A percentile compares a stretch with the other conserved stretches of the same genome.
These are phyloP conservation scores for Daldinia bambusicola DNA, from an alignment of 495 filamentous ascomycete genomes.

Conservation along the genomic window DNA sequence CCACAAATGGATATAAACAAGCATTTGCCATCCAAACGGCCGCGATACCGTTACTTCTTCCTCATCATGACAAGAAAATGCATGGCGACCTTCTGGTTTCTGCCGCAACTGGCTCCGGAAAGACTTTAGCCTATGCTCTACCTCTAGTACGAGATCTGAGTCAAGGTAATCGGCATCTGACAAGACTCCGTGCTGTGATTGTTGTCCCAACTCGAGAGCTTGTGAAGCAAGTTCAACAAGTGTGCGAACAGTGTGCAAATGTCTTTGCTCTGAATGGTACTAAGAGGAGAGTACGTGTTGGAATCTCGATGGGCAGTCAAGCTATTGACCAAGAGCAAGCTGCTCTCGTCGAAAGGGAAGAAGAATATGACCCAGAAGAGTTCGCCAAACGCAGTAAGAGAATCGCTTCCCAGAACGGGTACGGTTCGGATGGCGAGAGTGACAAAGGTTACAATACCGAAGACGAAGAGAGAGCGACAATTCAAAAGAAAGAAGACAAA, in stretches of 20 bases:
- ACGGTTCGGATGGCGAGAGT: slow-evolving; percentile 26
- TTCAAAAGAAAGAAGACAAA: slow-evolving; percentile 46
- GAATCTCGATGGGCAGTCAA: slow-evolving; percentile 81
- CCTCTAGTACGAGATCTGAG: slow-evolving; percentile 82
- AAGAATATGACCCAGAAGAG: slow-evolving; percentile 55
- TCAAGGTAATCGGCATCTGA: slow-evolving; percentile 58
- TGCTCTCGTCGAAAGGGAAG: slow-evolving; percentile 68
- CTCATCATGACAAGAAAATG: slow-evolving; percentile 60
- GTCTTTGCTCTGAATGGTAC: slow-evolving; percentile 59
- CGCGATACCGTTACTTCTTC: slow-evolving; percentile 79
- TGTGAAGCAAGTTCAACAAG: slow-evolving; percentile 80
- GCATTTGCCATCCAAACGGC: slow-evolving; percentile 88
- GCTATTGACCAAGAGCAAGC: slow-evolving; percentile 79
- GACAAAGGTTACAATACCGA: slow-evolving; percentile 46
- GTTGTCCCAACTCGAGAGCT: slow-evolving; percentile 92
- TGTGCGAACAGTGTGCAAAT: slow-evolving; percentile 72
- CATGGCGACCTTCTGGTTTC: slow-evolving; percentile 85
- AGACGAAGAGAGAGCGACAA: slow-evolving; percentile 43
- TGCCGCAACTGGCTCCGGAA: slow-evolving; percentile 91
- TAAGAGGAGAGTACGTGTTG: slow-evolving; percentile 73
- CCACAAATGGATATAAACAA: slow-evolving; percentile 71
- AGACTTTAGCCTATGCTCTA: slow-evolving; percentile 90
- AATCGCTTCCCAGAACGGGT: slow-evolving; percentile 20
- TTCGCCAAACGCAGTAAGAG: slow-evolving; percentile 45
- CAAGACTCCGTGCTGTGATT: slow-evolving; percentile 76